A percentile compares a stretch with the other conserved stretches of the same genome.
Conservation (phyloP, 805 yeast species). For the Metschnikowia drakensbergensis region DNA sequence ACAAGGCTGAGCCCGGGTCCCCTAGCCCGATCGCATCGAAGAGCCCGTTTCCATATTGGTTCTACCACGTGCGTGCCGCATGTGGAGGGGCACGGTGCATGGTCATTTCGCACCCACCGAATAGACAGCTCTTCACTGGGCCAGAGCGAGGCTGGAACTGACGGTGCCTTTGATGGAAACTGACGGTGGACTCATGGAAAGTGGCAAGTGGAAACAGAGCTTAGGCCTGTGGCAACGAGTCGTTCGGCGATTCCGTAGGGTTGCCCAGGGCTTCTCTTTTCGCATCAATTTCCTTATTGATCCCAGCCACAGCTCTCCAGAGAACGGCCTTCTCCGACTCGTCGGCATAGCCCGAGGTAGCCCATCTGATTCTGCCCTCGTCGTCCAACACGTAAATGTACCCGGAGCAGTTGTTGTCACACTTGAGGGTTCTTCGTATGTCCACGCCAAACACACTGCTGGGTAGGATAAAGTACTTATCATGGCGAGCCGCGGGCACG, state of each 20-base stretch:
- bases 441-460: slow-evolving; percentile 55
- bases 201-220: too few relatives aligned
- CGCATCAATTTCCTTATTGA: slow-evolving; percentile 44
- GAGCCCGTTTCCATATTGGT: too few relatives aligned
- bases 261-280: background rate
- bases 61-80: too few relatives aligned
- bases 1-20: background rate
- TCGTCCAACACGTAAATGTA: slow-evolving; percentile 76
- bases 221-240: background rate
- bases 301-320: slow-evolving; percentile 63
- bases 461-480: slow-evolving; percentile 60
- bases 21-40: too few relatives aligned
- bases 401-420: slow-evolving; percentile 79
- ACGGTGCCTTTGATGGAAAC: too few relatives aligned
- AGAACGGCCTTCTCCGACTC: slow-evolving; percentile 59
- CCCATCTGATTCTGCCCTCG: slow-evolving; percentile 81
- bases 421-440: slow-evolving; percentile 53
- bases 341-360: slow-evolving; percentile 76
- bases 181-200: too few relatives aligned
- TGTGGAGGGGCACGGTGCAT: too few relatives aligned
- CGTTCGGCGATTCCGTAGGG: background rate
- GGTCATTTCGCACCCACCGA: too few relatives aligned
- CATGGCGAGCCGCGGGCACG: slow-evolving; percentile 48
- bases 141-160: too few relatives aligned
- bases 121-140: too few relatives aligned